Conservation (phyloP, 1,284 basidiomycete species). For the Marasmius fiardii region DNA sequence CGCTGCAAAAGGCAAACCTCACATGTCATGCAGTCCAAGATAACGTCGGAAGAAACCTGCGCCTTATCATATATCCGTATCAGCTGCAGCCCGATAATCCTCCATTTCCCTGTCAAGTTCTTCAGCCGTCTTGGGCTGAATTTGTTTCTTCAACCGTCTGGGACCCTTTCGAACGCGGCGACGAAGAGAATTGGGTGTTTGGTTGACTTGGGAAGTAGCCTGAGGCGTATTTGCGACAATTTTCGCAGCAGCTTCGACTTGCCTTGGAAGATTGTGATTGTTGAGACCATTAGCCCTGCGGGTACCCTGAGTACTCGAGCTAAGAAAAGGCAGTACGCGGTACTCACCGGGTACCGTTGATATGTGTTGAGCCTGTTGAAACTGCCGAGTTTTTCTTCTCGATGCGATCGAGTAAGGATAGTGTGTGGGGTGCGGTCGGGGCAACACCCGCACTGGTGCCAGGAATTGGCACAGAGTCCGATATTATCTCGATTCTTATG, state of each 20-base stretch:
- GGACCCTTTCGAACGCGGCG: constrained; percentile 59
- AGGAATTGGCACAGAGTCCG: constrained; percentile 31
- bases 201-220: constrained; percentile 13
- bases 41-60: background rate
- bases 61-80: background rate
- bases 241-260: constrained; percentile 17
- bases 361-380: background rate
- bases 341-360: background rate
- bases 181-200: constrained; percentile 22
- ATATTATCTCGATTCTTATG: constrained; percentile 66
- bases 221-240: constrained; percentile 19
- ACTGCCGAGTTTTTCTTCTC: background rate
- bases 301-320: background rate
- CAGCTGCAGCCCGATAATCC: constrained; percentile 49
- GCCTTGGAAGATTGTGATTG: constrained; percentile 14
- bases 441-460: constrained; percentile 15
- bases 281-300: background rate
- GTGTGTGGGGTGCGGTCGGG: constrained; percentile 15
- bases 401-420: constrained; percentile 20
- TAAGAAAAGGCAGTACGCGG: background rate
- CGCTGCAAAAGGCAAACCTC: no score
- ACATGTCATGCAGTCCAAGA: background rate
- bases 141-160: constrained; percentile 56
- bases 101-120: constrained; percentile 72
- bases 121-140: constrained; percentile 21